Evolutionary conservation across 176 grass and related monocot genomes (phyloP), one percentile per base, ranked within the genome.

Genomic region (Secale cereale): DNA sequence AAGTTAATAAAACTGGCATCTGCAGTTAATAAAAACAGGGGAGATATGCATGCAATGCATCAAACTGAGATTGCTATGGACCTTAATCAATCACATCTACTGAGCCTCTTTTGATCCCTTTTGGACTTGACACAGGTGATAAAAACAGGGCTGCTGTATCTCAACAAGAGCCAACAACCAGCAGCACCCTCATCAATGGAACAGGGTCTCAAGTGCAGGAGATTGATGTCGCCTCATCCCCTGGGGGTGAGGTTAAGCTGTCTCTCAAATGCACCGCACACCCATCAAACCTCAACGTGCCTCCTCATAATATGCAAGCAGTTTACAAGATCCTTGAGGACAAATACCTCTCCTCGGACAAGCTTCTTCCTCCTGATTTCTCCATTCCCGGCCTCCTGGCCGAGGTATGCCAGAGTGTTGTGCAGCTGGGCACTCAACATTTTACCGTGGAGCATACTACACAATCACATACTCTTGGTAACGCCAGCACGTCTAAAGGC

Each of bases 241-340:
- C 92, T 62, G 60, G 56, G 37, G 92, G 94, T 63, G 86, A 92
- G 43, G 79, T 94, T 28, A 92, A 92, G 77, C 78, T 97, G 87
- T 81, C 86, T 52, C 69, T 97, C 13, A 82, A 32, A 27, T 87
- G 79, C 45, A 70, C 61, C 87, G 40, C 80, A 46, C 33, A 88
- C 15, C 78, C 43, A 65, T 81, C 85, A 31, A 88, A 87, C 45
- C 88, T 94, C 30, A 84, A 62, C 17, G 81, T 87, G 69, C 92
- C 92, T 25, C n/a, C n/a, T n/a, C n/a, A n/a, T n/a, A 27, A 67
- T 82, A 79, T 97, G 35, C 80, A 90, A 66, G 72, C 69, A 39
- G 79, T 97, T 30, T 94, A 90, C 66, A 92, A 87, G 60, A 81
- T 70, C 78, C 90, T 91, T 23, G 92, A 91, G 77, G 85, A 94